Percentiles rank a stretch among this genome's conserved stretches.
These are phyloP conservation scores for Orychophragmus violaceus DNA, from an alignment of 345 rosid species.

Conservation along the genomic window DNA sequence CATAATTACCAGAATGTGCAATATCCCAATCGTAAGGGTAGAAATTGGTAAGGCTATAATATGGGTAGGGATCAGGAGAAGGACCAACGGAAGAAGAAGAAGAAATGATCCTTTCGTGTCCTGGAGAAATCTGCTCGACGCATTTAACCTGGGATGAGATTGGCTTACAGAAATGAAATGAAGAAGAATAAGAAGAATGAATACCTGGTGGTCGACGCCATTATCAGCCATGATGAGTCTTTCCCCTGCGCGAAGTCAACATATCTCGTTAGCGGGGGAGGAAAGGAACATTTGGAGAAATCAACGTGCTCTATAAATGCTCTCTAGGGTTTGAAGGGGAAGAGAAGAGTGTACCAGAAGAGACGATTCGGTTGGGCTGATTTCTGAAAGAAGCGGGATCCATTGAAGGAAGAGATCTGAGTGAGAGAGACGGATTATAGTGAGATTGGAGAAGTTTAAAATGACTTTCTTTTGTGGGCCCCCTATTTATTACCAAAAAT, in stretches of 20 bases:
- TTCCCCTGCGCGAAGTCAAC: conserved; percentile 41
- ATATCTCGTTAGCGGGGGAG: neutral
- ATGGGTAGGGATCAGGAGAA: conserved; percentile 25
- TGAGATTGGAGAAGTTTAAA: neutral
- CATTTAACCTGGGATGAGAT: neutral
- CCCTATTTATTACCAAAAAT: no score
- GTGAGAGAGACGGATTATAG: neutral
- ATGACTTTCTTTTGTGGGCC: no score
- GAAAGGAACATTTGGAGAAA: neutral
- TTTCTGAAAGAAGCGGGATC: conserved; percentile 24
- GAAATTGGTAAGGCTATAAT: conserved; percentile 23
- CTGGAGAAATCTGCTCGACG: conserved; percentile 34
- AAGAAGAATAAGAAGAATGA: neutral
- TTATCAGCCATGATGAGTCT: conserved; percentile 32
- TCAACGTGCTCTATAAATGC: conserved; percentile 1
- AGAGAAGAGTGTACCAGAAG: conserved; percentile 27
- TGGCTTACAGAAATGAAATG: neutral
- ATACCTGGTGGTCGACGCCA: conserved; percentile 43
- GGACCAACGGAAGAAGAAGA: conserved; percentile 43
- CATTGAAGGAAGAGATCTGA: conserved; percentile 6
- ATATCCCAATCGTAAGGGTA: conserved; percentile 37
- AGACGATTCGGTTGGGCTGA: conserved; percentile 31
- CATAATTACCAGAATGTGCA: conserved; percentile 30
- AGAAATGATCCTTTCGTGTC: conserved; percentile 54
- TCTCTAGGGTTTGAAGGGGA: conserved; percentile 17